Conservation (phyloP, 2,329 filamentous ascomycete genomes). For the Penicillium sp. region DNA sequence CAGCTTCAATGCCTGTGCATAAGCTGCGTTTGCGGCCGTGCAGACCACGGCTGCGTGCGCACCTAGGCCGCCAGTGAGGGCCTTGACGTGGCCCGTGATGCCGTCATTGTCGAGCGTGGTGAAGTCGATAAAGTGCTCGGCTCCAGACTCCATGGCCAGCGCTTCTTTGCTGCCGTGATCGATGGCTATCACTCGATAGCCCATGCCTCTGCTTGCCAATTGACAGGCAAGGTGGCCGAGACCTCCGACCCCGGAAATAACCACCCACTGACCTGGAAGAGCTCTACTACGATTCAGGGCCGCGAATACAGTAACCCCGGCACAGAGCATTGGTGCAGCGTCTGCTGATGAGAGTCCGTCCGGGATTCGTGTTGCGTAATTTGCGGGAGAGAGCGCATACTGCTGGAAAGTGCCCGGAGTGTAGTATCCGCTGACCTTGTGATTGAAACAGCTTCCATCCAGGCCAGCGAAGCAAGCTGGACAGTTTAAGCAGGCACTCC, state of each 20-base stretch:
- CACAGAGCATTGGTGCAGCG: conserved; percentile 65
- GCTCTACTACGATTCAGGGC: conserved; percentile 60
- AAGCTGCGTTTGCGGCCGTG: conserved; percentile 49
- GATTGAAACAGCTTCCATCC: conserved; percentile 54
- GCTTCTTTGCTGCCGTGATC: conserved; percentile 60
- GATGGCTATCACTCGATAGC: conserved; percentile 61
- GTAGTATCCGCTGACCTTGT: conserved; percentile 63
- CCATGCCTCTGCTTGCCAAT: conserved; percentile 58
- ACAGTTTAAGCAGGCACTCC: conserved; percentile 54
- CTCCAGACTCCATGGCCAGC: conserved; percentile 57
- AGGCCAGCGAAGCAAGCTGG: conserved; percentile 52
- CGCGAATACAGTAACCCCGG: conserved; percentile 64
- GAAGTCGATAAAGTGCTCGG: conserved; percentile 63
- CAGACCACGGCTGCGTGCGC: conserved; percentile 60
- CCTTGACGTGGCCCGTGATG: conserved; percentile 54
- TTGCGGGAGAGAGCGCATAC: conserved; percentile 60
- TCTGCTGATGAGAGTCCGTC: conserved; percentile 55
- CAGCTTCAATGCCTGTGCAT: conserved; percentile 46
- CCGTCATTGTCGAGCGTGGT: conserved; percentile 47
- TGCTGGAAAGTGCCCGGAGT: conserved; percentile 70
- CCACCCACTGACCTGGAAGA: conserved; percentile 57
- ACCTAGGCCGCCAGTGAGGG: conserved; percentile 55
- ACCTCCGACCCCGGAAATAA: conserved; percentile 59
- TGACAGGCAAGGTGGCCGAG: conserved; percentile 64
- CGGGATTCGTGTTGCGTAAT: conserved; percentile 68